These are phyloP conservation scores for Xylaria sp. DNA, from an alignment of 2,329 filamentous ascomycete genomes.

Conservation along the genomic window DNA sequence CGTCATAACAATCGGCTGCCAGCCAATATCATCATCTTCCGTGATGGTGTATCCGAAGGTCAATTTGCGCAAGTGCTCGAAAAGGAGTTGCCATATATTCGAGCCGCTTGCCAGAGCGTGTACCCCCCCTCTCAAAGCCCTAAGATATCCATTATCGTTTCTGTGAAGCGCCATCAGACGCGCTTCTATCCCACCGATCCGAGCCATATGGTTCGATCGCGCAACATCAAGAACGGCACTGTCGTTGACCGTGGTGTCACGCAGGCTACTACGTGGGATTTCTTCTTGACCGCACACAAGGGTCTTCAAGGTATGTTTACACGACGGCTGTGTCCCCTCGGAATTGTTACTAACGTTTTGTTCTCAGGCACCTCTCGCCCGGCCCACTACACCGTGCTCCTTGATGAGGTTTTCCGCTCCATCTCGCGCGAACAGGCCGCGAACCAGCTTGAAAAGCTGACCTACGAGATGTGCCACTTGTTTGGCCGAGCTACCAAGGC, in stretches of 20 bases:
- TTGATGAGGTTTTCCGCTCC: conserved; percentile 61
- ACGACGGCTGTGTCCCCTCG: not conserved
- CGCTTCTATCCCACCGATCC: conserved; percentile 69
- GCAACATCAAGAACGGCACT: conserved; percentile 69
- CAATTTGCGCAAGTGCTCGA: conserved; percentile 68
- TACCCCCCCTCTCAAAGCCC: conserved; percentile 55
- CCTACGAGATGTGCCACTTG: conserved; percentile 74
- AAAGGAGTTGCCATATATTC: conserved; percentile 61
- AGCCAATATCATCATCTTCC: conserved; percentile 73
- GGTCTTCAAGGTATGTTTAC: conserved; percentile 60
- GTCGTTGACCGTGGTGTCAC: conserved; percentile 82
- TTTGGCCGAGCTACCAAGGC: conserved; percentile 81
- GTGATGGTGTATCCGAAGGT: conserved; percentile 83
- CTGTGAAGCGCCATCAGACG: conserved; percentile 84
- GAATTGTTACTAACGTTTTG: conserved; percentile 1
- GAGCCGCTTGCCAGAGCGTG: conserved; percentile 54
- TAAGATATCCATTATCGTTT: conserved; percentile 67
- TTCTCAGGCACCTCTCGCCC: conserved; percentile 61
- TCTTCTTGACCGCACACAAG: conserved; percentile 75
- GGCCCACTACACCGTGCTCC: conserved; percentile 72
- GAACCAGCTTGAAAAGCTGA: conserved; percentile 65
- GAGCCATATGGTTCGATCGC: conserved; percentile 41
- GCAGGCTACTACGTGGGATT: conserved; percentile 70
- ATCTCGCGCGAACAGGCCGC: conserved; percentile 41
- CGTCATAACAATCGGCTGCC: conserved; percentile 64